phyloP scores from a whole-genome alignment of 768 basidiomycete genomes.

The Termitomyces sp. region DNA sequence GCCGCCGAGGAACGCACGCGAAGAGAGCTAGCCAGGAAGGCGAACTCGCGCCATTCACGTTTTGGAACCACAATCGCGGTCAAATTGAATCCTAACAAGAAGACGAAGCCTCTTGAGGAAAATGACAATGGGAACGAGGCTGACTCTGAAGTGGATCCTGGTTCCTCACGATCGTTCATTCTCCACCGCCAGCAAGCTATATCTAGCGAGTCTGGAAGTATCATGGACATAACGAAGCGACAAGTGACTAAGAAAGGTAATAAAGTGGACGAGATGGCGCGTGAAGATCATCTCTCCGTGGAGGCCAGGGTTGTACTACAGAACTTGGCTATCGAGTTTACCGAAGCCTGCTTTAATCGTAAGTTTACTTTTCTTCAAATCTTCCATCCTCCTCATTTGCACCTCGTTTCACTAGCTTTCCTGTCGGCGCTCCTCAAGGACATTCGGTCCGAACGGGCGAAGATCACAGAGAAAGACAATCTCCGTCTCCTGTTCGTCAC shows the following conservation, averaged over 20 bases:
- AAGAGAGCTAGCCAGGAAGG: conserved; percentile 47
- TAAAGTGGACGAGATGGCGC: conserved; percentile 62
- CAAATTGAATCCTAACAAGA: conserved; percentile 59
- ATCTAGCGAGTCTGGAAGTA: conserved; percentile 56
- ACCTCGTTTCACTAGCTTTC: conserved; percentile 57
- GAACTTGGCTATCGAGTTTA: conserved; percentile 65
- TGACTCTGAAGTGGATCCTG: conserved; percentile 20
- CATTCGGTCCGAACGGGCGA: conserved; percentile 87
- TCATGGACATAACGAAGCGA: conserved; percentile 71
- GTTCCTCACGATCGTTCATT: conserved; percentile 55
- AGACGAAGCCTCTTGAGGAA: conserved; percentile 14
- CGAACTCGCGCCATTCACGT: conserved; percentile 83
- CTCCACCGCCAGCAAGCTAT: conserved; percentile 86
- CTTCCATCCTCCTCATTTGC: conserved; percentile 11
- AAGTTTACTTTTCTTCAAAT: conserved; percentile 27
- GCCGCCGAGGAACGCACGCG: conserved; percentile 70
- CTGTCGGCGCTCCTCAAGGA: conserved; percentile 83
- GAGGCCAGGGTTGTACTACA: conserved; percentile 67
- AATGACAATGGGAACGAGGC: conserved; percentile 18
- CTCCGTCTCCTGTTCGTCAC: conserved; percentile 82
- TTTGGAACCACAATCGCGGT: conserved; percentile 96
- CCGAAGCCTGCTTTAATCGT: conserved; percentile 90
- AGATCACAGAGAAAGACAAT: conserved; percentile 94
- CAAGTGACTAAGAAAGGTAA: conserved; percentile 55
- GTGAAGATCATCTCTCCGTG: conserved; percentile 63